Evolutionary conservation across 257 asterid species (phyloP), one percentile per base, ranked within the genome.

Genomic region (Solanum pinnatisectum): DNA sequence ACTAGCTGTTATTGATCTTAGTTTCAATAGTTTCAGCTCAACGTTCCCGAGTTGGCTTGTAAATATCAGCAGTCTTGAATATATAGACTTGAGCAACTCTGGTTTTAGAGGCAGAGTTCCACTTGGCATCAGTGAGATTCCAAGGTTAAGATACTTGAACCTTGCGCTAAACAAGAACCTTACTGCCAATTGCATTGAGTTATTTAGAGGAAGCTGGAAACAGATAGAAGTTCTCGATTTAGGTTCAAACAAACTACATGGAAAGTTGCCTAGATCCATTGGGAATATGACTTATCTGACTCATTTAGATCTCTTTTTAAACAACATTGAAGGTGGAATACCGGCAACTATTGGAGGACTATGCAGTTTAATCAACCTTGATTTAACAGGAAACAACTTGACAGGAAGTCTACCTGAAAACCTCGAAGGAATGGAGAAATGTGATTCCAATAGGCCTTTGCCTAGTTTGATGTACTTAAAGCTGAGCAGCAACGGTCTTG

Each of bases 11-110:
- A 70, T 94, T 27, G 93, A 94, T 90, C 93, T 93, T 35, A 91
- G 93, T 86, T 20, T 84, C 20, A 94, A 93, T 79, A 32, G 82
- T 16, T 88, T 94, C 81, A 71, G 86, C 59, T 91, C 94, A 4
- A 10, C 40, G 83, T 91, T 93, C 49, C 95, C 93, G 1, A 37
- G 89, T 87, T 94, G 96, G 96, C 86, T 92, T 8, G 92, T 76
- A n/a, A 93, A 94, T 79, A 81, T 91, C 37, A 90, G 89, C 87
- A 91, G 87, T 90, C 95, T 94, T 39, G 93, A 84, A 52, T 71
- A 90, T 88, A 89, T 91, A 65, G 93, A 92, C 79, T 83, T 93
- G 22, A 86, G 89, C 52, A 72, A 35, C 39, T 90, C 90, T 79
- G 70, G 25, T 89, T 93, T 92, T 68, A 88, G 89, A 65, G 94